Percentiles rank a stretch among this genome's conserved stretches.
phyloP scores from a whole-genome alignment of 345 rosid species.

The Capsella bursapastoris region DNA sequence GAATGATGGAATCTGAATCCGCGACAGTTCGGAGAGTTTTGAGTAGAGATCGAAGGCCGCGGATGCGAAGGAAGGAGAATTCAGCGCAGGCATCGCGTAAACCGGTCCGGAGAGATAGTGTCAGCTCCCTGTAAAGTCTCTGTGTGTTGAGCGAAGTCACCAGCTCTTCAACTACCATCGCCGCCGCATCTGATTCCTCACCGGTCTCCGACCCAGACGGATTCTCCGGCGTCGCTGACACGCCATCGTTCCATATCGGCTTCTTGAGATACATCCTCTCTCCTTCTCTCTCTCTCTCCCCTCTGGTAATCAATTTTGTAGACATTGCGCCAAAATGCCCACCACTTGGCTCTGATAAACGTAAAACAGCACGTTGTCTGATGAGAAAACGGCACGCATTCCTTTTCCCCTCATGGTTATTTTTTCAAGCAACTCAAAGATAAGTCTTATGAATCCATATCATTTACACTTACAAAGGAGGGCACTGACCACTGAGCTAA shows the following conservation, averaged over 20 bases:
- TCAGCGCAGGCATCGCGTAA: constrained; percentile 88
- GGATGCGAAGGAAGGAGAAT: constrained; percentile 91
- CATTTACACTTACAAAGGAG: not conserved
- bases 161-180: constrained; percentile 76
- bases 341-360: constrained; percentile 3
- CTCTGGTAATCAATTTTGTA: not conserved
- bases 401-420: constrained; percentile 3
- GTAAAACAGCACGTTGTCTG: constrained; percentile 24
- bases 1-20: constrained; percentile 70
- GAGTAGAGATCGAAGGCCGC: constrained; percentile 86
- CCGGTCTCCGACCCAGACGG: constrained; percentile 26
- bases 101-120: constrained; percentile 85
- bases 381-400: constrained; percentile 29
- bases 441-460: constrained; percentile 6
- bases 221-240: constrained; percentile 40
- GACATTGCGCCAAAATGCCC: constrained; percentile 7
- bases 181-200: constrained; percentile 43
- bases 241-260: constrained; percentile 62
- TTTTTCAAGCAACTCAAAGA: constrained; percentile 29
- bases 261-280: constrained; percentile 61
- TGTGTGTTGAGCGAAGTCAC: constrained; percentile 66
- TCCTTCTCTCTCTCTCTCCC: not conserved
- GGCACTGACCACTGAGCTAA: not conserved
- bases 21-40: constrained; percentile 81
- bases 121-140: constrained; percentile 80